These are phyloP conservation scores for Leccinum longicurvipes DNA, from an alignment of 768 basidiomycete genomes.

Conservation along the genomic window DNA sequence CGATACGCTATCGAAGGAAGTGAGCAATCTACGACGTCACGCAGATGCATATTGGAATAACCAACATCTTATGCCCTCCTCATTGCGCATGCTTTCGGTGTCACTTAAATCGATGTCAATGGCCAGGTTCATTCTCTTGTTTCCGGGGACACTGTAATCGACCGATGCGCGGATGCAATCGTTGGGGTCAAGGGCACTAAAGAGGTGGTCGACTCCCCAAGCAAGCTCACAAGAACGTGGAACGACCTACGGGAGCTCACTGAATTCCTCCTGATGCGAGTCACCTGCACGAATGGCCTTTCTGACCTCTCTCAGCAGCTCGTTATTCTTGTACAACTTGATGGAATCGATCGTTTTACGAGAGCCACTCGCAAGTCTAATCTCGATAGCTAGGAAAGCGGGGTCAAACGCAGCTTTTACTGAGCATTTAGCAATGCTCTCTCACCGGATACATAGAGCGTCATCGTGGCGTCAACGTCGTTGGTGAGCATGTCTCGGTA, in stretches of 20 bases:
- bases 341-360: not conserved
- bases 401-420: not conserved
- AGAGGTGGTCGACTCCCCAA: not conserved
- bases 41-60: not conserved
- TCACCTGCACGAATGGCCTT: not conserved
- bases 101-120: not conserved
- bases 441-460: not conserved
- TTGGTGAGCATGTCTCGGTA: not conserved
- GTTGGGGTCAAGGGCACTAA: not conserved
- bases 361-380: not conserved
- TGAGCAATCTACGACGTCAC: not conserved
- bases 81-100: not conserved
- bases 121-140: not conserved
- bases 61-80: conserved; percentile 5
- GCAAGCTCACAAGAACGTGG: not conserved
- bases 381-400: not conserved
- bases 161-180: not conserved
- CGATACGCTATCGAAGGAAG: conserved; percentile 7
- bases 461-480: not conserved
- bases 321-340: not conserved
- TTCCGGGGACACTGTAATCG: not conserved
- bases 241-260: not conserved
- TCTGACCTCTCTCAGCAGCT: not conserved
- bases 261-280: not conserved
- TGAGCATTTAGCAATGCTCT: not conserved